A percentile compares a stretch with the other conserved stretches of the same genome.
Conservation (phyloP, 1,284 basidiomycete species). For the Bondarzewia mesenterica region DNA sequence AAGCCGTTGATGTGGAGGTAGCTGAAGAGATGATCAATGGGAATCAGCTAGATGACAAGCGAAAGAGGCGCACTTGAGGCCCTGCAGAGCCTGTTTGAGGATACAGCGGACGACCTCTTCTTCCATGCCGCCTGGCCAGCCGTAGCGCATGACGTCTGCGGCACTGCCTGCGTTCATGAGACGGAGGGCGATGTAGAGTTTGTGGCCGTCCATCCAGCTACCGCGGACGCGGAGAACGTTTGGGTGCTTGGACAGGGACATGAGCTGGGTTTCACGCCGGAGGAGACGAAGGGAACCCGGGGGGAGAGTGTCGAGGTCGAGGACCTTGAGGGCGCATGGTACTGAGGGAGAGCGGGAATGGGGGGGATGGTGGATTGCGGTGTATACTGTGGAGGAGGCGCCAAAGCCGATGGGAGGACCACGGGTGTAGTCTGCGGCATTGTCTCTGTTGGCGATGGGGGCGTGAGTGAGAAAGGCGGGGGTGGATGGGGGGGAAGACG, state of each 20-base stretch:
- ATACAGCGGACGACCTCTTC: conserved; percentile 82
- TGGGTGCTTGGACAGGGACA: conserved; percentile 91
- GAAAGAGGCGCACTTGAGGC: conserved; percentile 56
- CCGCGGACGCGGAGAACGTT: conserved; percentile 87
- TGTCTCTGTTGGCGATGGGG: conserved; percentile 39
- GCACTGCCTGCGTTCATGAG: conserved; percentile 87
- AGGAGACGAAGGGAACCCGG: conserved; percentile 61
- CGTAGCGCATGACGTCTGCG: conserved; percentile 80
- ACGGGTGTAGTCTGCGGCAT: conserved; percentile 62
- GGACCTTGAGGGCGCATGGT: conserved; percentile 80
- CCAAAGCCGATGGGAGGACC: conserved; percentile 77
- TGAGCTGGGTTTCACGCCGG: conserved; percentile 81
- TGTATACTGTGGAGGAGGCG: conserved; percentile 80
- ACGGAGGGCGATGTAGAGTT: conserved; percentile 79
- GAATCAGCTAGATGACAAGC: not conserved
- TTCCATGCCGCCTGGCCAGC: conserved; percentile 80
- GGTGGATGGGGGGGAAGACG: conserved; percentile 10
- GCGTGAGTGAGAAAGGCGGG: conserved; percentile 6
- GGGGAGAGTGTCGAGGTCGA: conserved; percentile 76
- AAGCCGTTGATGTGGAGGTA: conserved; percentile 86
- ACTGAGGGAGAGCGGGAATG: conserved; percentile 27
- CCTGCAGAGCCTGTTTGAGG: conserved; percentile 75
- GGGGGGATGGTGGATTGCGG: conserved; percentile 55
- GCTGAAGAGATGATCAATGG: conserved; percentile 25
- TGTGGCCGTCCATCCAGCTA: conserved; percentile 79